A percentile compares a stretch with the other conserved stretches of the same genome.
Evolutionary conservation across 2,329 filamentous ascomycete species (phyloP).

Genomic region (Pseudocercospora musae): DNA sequence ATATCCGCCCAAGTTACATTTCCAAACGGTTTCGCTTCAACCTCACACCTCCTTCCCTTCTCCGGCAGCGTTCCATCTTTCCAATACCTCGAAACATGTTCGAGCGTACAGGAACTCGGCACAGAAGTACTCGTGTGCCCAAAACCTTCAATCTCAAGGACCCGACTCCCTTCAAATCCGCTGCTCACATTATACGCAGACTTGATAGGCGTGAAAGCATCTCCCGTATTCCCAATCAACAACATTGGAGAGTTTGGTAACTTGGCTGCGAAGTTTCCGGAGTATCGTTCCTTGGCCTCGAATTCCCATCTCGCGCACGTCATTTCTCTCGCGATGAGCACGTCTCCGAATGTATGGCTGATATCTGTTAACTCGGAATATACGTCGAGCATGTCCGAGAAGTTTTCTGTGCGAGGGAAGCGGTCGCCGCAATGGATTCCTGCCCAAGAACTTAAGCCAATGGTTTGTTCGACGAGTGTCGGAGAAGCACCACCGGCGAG

Average conservation of each 20-base stretch:
- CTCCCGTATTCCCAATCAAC: conserved; percentile 32
- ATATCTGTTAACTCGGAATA: not conserved
- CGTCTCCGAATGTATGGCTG: not conserved
- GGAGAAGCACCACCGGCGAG: not conserved
- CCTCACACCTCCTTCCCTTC: conserved; percentile 34
- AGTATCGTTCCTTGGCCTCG: conserved; percentile 39
- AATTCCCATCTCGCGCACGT: conserved; percentile 42
- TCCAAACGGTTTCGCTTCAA: conserved; percentile 8
- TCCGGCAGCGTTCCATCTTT: conserved; percentile 36
- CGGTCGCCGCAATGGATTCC: conserved; percentile 5
- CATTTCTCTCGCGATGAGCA: not conserved
- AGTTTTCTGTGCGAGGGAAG: not conserved
- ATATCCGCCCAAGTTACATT: conserved; percentile 3
- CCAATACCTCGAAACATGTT: conserved; percentile 35
- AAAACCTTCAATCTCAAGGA: conserved; percentile 34
- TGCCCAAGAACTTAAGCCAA: not conserved
- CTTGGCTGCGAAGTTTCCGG: conserved; percentile 34
- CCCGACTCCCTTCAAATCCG: conserved; percentile 27
- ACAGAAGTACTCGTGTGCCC: conserved; percentile 26
- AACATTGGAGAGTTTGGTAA: conserved; percentile 39
- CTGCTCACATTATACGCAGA: conserved; percentile 34
- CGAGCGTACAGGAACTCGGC: conserved; percentile 35
- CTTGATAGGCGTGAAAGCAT: conserved; percentile 33
- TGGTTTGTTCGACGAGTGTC: not conserved
- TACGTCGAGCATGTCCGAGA: not conserved